phyloP scores from a whole-genome alignment of 2,329 filamentous ascomycete species.

The Talaromyces sp. region DNA sequence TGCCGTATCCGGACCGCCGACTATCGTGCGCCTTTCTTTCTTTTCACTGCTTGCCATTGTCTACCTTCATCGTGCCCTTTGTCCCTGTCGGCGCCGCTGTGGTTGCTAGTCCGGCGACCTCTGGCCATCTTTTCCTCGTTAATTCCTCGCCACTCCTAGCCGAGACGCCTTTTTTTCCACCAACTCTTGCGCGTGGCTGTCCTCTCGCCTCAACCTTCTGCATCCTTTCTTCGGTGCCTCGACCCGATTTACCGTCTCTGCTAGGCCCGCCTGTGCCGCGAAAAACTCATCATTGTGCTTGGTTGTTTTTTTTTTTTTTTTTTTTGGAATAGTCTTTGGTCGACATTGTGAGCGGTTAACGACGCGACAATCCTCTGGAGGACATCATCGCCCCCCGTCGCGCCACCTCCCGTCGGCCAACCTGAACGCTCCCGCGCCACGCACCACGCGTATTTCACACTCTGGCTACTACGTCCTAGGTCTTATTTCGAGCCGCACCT shows the following conservation, averaged over 20 bases:
- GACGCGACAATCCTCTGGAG: not conserved
- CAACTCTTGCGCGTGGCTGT: not conserved
- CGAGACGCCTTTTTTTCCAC: not conserved
- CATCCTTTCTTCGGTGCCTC: not conserved
- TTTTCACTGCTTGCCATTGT: conserved; percentile 1
- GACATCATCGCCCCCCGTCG: not conserved
- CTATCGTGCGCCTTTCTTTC: conserved; percentile 3
- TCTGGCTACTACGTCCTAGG: conserved; percentile 22
- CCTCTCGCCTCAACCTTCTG: not conserved
- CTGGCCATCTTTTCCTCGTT: not conserved
- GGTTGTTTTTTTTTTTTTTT: no score
- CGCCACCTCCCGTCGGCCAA: not conserved
- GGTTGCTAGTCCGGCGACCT: conserved; percentile 1
- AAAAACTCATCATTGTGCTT: not conserved
- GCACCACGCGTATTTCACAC: conserved; percentile 5
- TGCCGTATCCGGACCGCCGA: not conserved
- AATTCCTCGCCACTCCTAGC: not conserved
- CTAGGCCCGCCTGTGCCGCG: not conserved
- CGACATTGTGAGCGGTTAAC: not conserved
- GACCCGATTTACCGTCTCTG: not conserved
- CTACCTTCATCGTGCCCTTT: not conserved
- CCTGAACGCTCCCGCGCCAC: not conserved
- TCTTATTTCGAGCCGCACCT: conserved; percentile 24
- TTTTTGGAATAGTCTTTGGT: not conserved
- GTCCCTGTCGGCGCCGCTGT: conserved; percentile 10